Conservation (phyloP, 106 monocot species). For the Dioscorea alata region DNA sequence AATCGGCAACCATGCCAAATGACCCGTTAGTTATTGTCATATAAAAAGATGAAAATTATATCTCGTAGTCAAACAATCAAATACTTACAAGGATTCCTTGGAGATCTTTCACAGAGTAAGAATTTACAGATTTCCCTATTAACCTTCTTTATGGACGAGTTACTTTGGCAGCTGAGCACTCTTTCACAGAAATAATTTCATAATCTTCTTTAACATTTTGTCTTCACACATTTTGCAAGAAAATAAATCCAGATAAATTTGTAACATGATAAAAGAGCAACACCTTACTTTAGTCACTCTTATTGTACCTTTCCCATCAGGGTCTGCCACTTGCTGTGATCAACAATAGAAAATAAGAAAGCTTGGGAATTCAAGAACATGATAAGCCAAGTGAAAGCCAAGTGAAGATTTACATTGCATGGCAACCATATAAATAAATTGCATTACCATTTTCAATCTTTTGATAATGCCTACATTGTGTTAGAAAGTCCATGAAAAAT, state of each 20-base stretch:
- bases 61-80: too few relatives aligned
- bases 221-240: slow-evolving; percentile 21
- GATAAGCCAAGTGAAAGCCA: neutral
- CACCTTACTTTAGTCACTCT: neutral
- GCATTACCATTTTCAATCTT: slow-evolving; percentile 82
- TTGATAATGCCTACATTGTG: slow-evolving; percentile 66
- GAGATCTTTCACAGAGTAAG: slow-evolving; percentile 78
- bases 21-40: too few relatives aligned
- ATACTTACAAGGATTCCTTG: slow-evolving; percentile 84
- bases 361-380: neutral
- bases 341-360: neutral
- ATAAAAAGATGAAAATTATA: too few relatives aligned
- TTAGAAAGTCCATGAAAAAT: neutral
- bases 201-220: slow-evolving; percentile 10
- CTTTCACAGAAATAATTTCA: slow-evolving; percentile 18
- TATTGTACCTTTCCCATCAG: slow-evolving; percentile 47
- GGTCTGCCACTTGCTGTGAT: slow-evolving; percentile 61
- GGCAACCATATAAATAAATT: too few relatives aligned
- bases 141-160: slow-evolving; percentile 97
- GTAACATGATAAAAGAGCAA: slow-evolving; percentile 7
- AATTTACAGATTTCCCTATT: slow-evolving; percentile 56
- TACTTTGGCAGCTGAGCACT: slow-evolving; percentile 30
- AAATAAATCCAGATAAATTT: neutral
- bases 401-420: neutral
- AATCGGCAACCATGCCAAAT: too few relatives aligned